Base-by-base conservation (phyloP, 768 basidiomycete genomes). In the Lentinula detonsa region DNA sequence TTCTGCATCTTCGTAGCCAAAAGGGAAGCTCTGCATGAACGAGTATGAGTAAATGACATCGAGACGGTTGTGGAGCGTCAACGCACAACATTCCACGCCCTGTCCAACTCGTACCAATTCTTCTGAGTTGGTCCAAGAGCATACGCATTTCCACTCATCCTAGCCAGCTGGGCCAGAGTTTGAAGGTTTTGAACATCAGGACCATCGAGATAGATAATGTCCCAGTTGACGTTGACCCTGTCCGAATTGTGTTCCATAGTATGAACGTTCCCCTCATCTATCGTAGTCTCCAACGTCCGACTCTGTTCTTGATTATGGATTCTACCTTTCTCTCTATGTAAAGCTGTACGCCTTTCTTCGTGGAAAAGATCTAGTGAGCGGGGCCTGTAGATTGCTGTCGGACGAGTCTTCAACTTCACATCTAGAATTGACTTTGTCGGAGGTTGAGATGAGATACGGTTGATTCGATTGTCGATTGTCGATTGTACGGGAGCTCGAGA, bases 121-220 rank as follows among this genome's bases (percentile, higher is more conserved):
- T 76, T 79, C 66, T 78, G 74, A 5, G 85, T 84, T 15, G 90
- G 88, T 9, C 46, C 46, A 34, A 85, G 70, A 10, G 87, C 84
- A 74, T 98, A 98, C 1, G 96, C 95, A 69, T 98, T 92, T 39
- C 86, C 91, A 9, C 87, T 79, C 88, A 98, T 95, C 18, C 57
- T 57, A 33, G 90, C 95, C 33, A 98, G 80, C 69, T 93, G 87
- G 2, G 81, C 78, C 5, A 98, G 74, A 0, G 95, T 97, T 66
- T 90, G 87, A 57, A 80, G 75, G 70, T 96, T 91, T 61, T 82
- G 80, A 15, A 94, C 72, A 68, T 97, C 89, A 0, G 96, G 96
- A 3, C 79, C 92, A 3, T 81, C 76, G 10, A 92, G 76, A 46
- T 85, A 76, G 2, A 83, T 70, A 52, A 79, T 76, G 37, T 89